phyloP scores from a whole-genome alignment of 1,284 basidiomycete genomes.

The Ceratorhiza oryzae-sativae region DNA sequence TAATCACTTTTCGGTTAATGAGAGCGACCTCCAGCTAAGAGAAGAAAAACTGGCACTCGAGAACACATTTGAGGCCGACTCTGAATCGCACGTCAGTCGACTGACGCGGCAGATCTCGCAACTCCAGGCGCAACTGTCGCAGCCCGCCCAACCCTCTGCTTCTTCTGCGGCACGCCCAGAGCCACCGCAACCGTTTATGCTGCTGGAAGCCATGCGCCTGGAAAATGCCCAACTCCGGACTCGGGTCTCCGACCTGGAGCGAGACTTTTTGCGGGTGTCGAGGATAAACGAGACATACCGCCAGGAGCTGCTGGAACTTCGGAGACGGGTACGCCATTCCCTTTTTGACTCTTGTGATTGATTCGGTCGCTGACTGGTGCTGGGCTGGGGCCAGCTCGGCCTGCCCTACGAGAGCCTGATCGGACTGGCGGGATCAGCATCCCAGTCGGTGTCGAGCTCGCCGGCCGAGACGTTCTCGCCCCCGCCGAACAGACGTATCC shows the following conservation, averaged over 20 bases:
- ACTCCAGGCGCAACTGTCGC: slow-evolving; percentile 53
- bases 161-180: slow-evolving; percentile 24
- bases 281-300: slow-evolving; percentile 80
- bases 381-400: slow-evolving; percentile 60
- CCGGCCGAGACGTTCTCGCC: slow-evolving; percentile 66
- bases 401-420: slow-evolving; percentile 76
- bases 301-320: slow-evolving; percentile 77
- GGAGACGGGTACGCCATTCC: slow-evolving; percentile 66
- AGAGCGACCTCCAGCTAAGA: too few relatives aligned
- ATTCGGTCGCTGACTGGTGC: not conserved
- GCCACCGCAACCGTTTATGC: slow-evolving; percentile 30
- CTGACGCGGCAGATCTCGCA: slow-evolving; percentile 73
- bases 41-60: slow-evolving; percentile 85
- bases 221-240: slow-evolving; percentile 62
- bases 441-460: slow-evolving; percentile 17
- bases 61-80: slow-evolving; percentile 79
- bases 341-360: not conserved
- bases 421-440: slow-evolving; percentile 56
- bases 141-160: slow-evolving; percentile 14
- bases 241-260: slow-evolving; percentile 64
- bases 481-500: slow-evolving; percentile 63
- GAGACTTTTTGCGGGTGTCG: slow-evolving; percentile 72
- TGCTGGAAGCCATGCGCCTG: slow-evolving; percentile 73
- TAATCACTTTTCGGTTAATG: too few relatives aligned
- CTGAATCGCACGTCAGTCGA: slow-evolving; percentile 77